phyloP scores from a whole-genome alignment of 345 rosid genomes.

The Triadica sebifera region DNA sequence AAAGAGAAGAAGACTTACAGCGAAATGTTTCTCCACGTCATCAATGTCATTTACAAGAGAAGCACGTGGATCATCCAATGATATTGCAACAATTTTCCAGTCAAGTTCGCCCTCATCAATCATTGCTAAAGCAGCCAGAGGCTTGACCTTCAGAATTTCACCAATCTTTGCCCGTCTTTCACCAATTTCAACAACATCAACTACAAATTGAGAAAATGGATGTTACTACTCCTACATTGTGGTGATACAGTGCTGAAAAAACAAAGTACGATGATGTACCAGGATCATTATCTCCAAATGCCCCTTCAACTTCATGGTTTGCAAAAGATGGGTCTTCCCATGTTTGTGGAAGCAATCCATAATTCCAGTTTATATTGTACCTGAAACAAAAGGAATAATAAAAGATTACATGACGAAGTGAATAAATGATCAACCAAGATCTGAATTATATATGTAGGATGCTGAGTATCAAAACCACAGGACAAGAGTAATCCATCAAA shows the following conservation, averaged over 20 bases:
- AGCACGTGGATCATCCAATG: slow-evolving; percentile 94
- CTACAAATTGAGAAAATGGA: slow-evolving; percentile 32
- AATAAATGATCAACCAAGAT: not conserved
- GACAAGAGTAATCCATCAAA: not conserved
- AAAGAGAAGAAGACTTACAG: slow-evolving; percentile 42
- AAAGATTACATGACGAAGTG: not conserved
- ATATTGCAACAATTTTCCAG: slow-evolving; percentile 94
- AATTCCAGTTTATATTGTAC: slow-evolving; percentile 94
- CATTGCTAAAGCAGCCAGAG: slow-evolving; percentile 90
- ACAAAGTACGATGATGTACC: slow-evolving; percentile 34
- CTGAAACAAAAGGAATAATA: slow-evolving; percentile 30
- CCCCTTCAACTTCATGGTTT: slow-evolving; percentile 81
- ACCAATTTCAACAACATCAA: slow-evolving; percentile 96
- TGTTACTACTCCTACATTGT: not conserved
- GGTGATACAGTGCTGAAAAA: not conserved
- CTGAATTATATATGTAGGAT: not conserved
- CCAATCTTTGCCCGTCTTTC: slow-evolving; percentile 64
- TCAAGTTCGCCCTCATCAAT: slow-evolving; percentile 98
- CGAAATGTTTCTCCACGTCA: slow-evolving; percentile 90
- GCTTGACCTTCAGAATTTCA: slow-evolving; percentile 76
- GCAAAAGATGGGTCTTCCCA: slow-evolving; percentile 96
- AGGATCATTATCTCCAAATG: slow-evolving; percentile 94
- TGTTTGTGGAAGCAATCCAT: slow-evolving; percentile 97
- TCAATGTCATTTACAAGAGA: slow-evolving; percentile 83
- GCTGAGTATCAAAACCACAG: not conserved